Percentiles rank a stretch among this genome's conserved stretches.
Evolutionary conservation across 2,329 filamentous ascomycete genomes (phyloP).

Genomic region (Claviceps pazoutovae): DNA sequence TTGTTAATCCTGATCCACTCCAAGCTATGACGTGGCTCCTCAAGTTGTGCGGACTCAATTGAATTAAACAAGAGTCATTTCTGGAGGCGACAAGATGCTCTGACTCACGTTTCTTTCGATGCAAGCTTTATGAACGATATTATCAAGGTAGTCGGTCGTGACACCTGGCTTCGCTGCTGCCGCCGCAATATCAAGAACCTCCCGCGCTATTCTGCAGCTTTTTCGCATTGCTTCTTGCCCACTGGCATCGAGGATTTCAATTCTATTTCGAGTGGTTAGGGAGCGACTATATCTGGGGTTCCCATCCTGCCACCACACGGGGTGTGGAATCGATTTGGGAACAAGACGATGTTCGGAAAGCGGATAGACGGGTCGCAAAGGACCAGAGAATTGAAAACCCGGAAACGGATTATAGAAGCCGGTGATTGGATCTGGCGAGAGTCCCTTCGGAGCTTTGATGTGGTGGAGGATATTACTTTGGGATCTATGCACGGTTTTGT

Average conservation of each 20-base stretch:
- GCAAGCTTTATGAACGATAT: conserved; percentile 88
- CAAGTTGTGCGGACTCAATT: not conserved
- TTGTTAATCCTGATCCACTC: not conserved
- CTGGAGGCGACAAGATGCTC: not conserved
- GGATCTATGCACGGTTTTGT: conserved; percentile 62
- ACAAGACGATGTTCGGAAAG: conserved; percentile 59
- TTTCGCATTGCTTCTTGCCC: conserved; percentile 85
- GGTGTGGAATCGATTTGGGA: conserved; percentile 66
- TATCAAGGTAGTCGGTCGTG: conserved; percentile 89
- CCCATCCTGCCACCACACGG: conserved; percentile 80
- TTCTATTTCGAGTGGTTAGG: conserved; percentile 61
- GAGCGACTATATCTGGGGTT: conserved; percentile 48
- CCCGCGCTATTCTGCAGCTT: conserved; percentile 72
- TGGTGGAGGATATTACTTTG: conserved; percentile 62
- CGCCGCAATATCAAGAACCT: conserved; percentile 86
- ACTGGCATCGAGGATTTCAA: conserved; percentile 66
- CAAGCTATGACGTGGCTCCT: not conserved
- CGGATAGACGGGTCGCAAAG: conserved; percentile 75
- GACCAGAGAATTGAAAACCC: conserved; percentile 67
- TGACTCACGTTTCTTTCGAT: conserved; percentile 72
- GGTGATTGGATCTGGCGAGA: conserved; percentile 84
- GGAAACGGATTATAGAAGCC: conserved; percentile 89
- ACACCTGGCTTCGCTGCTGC: conserved; percentile 76
- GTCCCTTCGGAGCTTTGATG: conserved; percentile 62
- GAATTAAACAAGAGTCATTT: not conserved